Evolutionary conservation across 108 stramenopile genomes (phyloP).

Genomic region (Fragilariopsis cylindrus): DNA sequence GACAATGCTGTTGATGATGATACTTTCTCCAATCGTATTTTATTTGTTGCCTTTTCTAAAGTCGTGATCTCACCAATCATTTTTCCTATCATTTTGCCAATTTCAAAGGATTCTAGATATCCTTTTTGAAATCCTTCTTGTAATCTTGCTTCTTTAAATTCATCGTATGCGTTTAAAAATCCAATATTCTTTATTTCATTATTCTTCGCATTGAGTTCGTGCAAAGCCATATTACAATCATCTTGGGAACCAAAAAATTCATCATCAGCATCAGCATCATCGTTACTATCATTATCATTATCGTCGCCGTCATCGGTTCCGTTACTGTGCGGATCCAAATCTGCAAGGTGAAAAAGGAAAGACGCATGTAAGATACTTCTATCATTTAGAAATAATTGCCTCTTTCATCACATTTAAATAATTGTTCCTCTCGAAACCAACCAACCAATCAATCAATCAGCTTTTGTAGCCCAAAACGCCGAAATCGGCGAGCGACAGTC

Average conservation of each 20-base stretch:
- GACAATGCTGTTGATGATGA: background rate
- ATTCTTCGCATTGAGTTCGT: slow-evolving; percentile 16
- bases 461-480: too few relatives aligned
- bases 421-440: too few relatives aligned
- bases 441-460: too few relatives aligned
- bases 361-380: too few relatives aligned
- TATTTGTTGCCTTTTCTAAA: background rate
- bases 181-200: slow-evolving; percentile 38
- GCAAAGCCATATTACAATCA: slow-evolving; percentile 12
- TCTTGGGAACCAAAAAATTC: slow-evolving; percentile 38
- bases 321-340: background rate
- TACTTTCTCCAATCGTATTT: background rate
- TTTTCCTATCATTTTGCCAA: slow-evolving; percentile 49
- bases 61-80: slow-evolving; percentile 37
- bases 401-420: too few relatives aligned
- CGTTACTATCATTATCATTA: background rate
- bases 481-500: too few relatives aligned
- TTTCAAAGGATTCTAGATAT: slow-evolving; percentile 55
- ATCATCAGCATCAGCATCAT: slow-evolving; percentile 25
- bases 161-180: slow-evolving; percentile 71
- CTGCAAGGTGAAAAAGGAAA: too few relatives aligned
- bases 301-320: background rate
- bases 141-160: slow-evolving; percentile 54
- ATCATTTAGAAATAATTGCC: too few relatives aligned
- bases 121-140: slow-evolving; percentile 82